phyloP scores from a whole-genome alignment of 805 yeast species.

The Metschnikowia continentalis region DNA sequence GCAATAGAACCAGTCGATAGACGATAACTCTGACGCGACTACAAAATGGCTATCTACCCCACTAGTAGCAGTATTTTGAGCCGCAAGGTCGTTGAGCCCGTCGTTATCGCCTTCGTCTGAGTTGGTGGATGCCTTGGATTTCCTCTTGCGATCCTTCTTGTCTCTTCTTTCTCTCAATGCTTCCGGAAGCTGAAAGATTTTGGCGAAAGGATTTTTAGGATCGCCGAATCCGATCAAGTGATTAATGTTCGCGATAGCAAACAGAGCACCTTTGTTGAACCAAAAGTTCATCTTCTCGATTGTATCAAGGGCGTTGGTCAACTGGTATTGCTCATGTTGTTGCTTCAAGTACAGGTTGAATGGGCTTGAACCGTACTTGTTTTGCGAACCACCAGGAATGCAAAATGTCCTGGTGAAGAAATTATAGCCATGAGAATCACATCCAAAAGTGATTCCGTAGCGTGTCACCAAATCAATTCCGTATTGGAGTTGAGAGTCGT shows the following conservation, averaged over 20 bases:
- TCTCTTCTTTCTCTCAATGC: constrained; percentile 68
- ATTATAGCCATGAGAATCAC: constrained; percentile 59
- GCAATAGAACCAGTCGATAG: constrained; percentile 53
- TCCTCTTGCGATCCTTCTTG: constrained; percentile 62
- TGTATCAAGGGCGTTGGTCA: constrained; percentile 25
- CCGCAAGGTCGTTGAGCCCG: constrained; percentile 15
- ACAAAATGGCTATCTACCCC: constrained; percentile 28
- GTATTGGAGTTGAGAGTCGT: constrained; percentile 46
- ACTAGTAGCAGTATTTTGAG: constrained; percentile 13
- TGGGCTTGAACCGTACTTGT: constrained; percentile 24
- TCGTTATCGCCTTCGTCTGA: constrained; percentile 13
- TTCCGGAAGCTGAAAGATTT: constrained; percentile 66
- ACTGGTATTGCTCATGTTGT: constrained; percentile 21
- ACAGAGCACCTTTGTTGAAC: constrained; percentile 71
- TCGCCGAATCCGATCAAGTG: constrained; percentile 79
- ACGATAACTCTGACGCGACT: constrained; percentile 32
- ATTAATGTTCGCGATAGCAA: constrained; percentile 71
- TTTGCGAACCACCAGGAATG: constrained; percentile 28
- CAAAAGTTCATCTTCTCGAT: constrained; percentile 60
- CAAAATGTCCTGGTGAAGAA: constrained; percentile 49
- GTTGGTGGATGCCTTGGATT: constrained; percentile 22
- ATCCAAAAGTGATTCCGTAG: constrained; percentile 63
- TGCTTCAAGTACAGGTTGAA: constrained; percentile 24
- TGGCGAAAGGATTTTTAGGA: constrained; percentile 70
- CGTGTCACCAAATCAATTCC: constrained; percentile 60